Base-by-base conservation (phyloP, 495 filamentous ascomycete genomes). In the Xylaria acuta region DNA sequence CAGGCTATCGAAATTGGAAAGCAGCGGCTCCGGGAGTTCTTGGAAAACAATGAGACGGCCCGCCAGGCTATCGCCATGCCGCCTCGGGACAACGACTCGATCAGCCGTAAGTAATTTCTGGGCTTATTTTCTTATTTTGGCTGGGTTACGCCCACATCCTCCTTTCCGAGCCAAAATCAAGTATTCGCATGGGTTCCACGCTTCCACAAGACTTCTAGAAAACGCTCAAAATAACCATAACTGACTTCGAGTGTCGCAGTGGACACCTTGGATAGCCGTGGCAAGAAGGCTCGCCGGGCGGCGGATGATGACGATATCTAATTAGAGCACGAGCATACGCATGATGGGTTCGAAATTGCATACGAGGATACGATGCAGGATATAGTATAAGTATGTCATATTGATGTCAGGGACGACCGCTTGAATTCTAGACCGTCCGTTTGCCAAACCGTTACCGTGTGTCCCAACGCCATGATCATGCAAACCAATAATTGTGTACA, bases 1-100 rank as follows among this genome's bases (percentile, higher is more conserved):
- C 96, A 98, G 82, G 97, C 92, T 1, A 69, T 97, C 20, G 93
- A 95, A 67, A 92, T 98, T 73, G 93, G 92, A 75, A 97, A 97
- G 85, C 92, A 94, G 81, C 90, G 90, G 71, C 87, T 98, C 64
- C 88, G 95, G 30, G 93, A 97, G 40, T 97, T 97, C 77, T 82
- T 98, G 67, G 93, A 93, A 83, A 88, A 86, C 53, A 91, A 90
- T 14, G 92, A 97, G 73, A 92, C 91, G 8, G 94, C 93, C 4
- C 82, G 94, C 64, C 90, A 93, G 75, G 93, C 93, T 11, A 88
- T 97, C 78, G 91, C 88, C 34, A 92, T 95, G 92, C 87, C 87
- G 3, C 78, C 82, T 27, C 75, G 77, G 64, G 80, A 84, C 22
- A 81, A 76, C 70, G 86, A 85, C 69, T 82, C 78, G 27, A 85